Evolutionary conservation across 148 eudicot species (phyloP).

Genomic region (Rheum nobile): DNA sequence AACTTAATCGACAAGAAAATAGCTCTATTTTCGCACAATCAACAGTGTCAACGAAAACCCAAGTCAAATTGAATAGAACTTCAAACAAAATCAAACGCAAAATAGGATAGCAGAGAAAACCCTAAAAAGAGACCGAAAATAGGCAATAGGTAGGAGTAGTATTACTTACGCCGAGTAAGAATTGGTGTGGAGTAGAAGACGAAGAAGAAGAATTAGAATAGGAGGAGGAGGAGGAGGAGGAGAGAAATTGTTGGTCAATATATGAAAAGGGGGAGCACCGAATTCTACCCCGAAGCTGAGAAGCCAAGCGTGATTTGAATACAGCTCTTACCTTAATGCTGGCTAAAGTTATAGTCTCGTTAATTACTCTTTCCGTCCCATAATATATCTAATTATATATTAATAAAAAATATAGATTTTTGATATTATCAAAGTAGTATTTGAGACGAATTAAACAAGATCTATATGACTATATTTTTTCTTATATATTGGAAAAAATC

Average conservation of each 20-base stretch:
- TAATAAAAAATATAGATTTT: no score
- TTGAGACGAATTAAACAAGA: no score
- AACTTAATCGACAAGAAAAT: not conserved
- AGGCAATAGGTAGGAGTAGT: slow-evolving; percentile 9
- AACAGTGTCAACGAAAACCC: not conserved
- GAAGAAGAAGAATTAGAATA: slow-evolving; percentile 1
- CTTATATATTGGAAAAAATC: no score
- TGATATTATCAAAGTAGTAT: no score
- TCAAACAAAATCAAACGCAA: not conserved
- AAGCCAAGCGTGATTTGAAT: slow-evolving; percentile 4
- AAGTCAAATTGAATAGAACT: slow-evolving; percentile 3
- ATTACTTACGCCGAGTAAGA: slow-evolving; percentile 6
- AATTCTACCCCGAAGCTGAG: not conserved
- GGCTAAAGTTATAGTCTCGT: no score
- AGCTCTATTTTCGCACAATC: not conserved
- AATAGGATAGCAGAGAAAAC: not conserved
- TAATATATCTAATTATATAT: no score
- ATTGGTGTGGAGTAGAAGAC: not conserved
- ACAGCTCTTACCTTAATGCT: not conserved
- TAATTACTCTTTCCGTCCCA: no score
- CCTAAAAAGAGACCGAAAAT: not conserved
- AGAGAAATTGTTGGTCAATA: slow-evolving; percentile 25
- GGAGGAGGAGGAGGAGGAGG: not conserved
- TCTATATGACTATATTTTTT: no score
- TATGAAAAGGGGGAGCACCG: not conserved